A percentile compares a stretch with the other conserved stretches of the same genome.
These are phyloP conservation scores for Dendryphion nanum DNA, from an alignment of 2,329 filamentous ascomycete species.

Conservation along the genomic window DNA sequence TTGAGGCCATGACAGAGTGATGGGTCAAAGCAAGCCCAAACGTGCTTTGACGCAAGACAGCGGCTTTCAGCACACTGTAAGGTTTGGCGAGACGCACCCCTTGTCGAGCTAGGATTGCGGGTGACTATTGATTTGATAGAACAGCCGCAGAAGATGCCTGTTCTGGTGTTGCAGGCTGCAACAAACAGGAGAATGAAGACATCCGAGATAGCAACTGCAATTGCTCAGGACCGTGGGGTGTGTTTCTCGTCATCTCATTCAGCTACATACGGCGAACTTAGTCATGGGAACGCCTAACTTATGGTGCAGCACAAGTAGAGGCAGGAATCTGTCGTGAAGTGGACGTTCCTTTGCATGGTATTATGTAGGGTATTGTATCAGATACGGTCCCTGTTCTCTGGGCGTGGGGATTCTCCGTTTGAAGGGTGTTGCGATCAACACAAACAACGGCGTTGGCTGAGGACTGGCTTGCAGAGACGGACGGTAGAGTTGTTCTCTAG, in stretches of 20 bases:
- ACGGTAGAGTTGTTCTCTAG: neutral
- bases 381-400: too few relatives aligned
- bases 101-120: constrained; percentile 14
- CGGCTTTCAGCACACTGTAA: constrained; percentile 25
- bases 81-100: constrained; percentile 26
- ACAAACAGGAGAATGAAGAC: constrained; percentile 26
- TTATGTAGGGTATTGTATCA: too few relatives aligned
- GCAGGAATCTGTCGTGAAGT: neutral
- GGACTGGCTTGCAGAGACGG: constrained; percentile 10
- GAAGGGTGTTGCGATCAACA: constrained; percentile 4
- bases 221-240: constrained; percentile 26
- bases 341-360: neutral
- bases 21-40: constrained; percentile 22
- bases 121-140: constrained; percentile 19
- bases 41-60: constrained; percentile 28
- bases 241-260: constrained; percentile 20
- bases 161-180: constrained; percentile 19
- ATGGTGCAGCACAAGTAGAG: neutral
- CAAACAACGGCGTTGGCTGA: constrained; percentile 10
- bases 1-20: too few relatives aligned
- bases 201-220: constrained; percentile 21
- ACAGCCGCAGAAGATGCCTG: constrained; percentile 20
- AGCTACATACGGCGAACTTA: too few relatives aligned
- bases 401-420: too few relatives aligned
- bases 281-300: constrained; percentile 14